Evolutionary conservation across 371 early-diverging fungal species (phyloP).

Genomic region (Actinomucor elegans): DNA sequence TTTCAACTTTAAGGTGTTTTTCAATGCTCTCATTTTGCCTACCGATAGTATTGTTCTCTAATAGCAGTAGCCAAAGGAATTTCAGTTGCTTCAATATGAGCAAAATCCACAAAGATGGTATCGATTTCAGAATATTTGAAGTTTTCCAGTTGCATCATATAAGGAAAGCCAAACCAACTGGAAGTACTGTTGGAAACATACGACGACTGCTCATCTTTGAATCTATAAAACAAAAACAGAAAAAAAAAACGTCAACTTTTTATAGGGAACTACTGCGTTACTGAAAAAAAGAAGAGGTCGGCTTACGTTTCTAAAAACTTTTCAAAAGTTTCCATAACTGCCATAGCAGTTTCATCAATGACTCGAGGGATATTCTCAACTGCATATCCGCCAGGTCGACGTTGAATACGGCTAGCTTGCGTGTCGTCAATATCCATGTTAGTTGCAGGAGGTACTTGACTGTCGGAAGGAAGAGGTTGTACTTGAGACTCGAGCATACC

Average conservation of each 20-base stretch:
- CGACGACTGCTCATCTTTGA: constrained; percentile 23
- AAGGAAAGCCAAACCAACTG: constrained; percentile 43
- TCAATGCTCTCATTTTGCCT: too few relatives aligned
- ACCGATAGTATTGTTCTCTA: constrained; percentile 78
- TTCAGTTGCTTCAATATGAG: constrained; percentile 65
- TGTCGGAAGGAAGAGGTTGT: constrained; percentile 19
- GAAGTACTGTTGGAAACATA: constrained; percentile 29
- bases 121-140: constrained; percentile 57
- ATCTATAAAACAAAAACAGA: constrained; percentile 12
- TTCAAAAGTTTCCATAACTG: constrained; percentile 78
- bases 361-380: constrained; percentile 44
- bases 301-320: constrained; percentile 69
- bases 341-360: constrained; percentile 80
- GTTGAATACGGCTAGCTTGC: constrained; percentile 18
- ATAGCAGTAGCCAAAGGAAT: constrained; percentile 70
- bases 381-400: constrained; percentile 20
- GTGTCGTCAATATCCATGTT: constrained; percentile 34
- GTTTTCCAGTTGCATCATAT: constrained; percentile 61
- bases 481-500: constrained; percentile 29
- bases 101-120: constrained; percentile 81
- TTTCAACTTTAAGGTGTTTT: too few relatives aligned
- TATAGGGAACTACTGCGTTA: neutral
- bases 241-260: neutral
- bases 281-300: constrained; percentile 2
- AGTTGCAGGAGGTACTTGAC: constrained; percentile 32